phyloP scores from a whole-genome alignment of 2,329 filamentous ascomycete species.

The Chaetomiaceae sp. region DNA sequence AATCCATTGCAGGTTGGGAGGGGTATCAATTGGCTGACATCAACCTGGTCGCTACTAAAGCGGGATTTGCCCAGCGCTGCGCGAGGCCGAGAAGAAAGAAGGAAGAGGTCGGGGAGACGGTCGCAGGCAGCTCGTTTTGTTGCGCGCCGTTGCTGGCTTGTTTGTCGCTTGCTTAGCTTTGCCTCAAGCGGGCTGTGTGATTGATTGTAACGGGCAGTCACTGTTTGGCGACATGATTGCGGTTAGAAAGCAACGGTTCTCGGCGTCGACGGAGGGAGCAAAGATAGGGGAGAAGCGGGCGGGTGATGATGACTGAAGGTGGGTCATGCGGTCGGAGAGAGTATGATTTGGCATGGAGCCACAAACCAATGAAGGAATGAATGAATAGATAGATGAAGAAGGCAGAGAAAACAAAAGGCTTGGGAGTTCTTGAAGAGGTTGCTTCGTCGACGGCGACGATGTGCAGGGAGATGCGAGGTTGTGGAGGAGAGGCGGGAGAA shows the following conservation, averaged over 20 bases:
- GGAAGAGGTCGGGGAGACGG: background rate
- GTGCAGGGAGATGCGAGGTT: slow-evolving; percentile 4
- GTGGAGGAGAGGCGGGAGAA: slow-evolving; percentile 10
- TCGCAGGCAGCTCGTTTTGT: background rate
- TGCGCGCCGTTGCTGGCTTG: background rate
- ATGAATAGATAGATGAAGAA: slow-evolving; percentile 15
- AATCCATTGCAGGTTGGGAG: slow-evolving; percentile 43
- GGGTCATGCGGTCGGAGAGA: slow-evolving; percentile 12
- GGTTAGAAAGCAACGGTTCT: slow-evolving; percentile 52
- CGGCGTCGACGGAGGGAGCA: slow-evolving; percentile 25
- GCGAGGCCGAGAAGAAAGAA: background rate
- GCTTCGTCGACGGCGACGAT: slow-evolving; percentile 15
- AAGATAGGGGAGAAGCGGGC: slow-evolving; percentile 22
- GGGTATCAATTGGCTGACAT: background rate
- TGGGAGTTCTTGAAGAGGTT: slow-evolving; percentile 4
- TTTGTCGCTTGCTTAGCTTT: slow-evolving; percentile 30
- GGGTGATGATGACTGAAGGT: slow-evolving; percentile 15
- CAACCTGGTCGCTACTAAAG: background rate
- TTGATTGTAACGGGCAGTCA: slow-evolving; percentile 38
- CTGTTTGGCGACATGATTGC: slow-evolving; percentile 49
- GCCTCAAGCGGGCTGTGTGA: slow-evolving; percentile 22
- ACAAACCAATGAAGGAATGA: slow-evolving; percentile 19
- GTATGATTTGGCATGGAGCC: slow-evolving; percentile 23
- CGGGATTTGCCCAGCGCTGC: background rate
- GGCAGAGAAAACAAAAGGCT: slow-evolving; percentile 11